Base-by-base conservation (phyloP, 2,329 filamentous ascomycete species). In the Xylogone sp. region DNA sequence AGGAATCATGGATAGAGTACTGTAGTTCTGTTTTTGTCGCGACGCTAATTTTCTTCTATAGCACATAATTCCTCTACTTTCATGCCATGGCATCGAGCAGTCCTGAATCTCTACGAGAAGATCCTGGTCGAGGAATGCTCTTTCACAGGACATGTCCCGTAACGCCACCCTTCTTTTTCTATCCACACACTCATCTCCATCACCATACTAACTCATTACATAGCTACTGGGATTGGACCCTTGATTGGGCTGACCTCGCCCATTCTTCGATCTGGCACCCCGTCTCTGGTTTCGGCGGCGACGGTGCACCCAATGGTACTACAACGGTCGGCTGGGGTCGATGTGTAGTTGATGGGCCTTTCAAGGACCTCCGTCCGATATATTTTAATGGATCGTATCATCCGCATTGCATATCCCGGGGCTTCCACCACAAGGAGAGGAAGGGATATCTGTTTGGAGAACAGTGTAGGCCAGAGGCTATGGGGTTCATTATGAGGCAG, bases 211-310 rank as follows among this genome's bases (percentile, higher is more conserved):
- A 27, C 10, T 27, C 13, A 39, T 16, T 16, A 7, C n/a, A 13
- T 39, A 53, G 52, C 13, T 68, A 69, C 56, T 71, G 67, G 68
- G 64, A 71, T 50, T 71, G 69, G 69, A 61, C 59, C 3, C 57
- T 63, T 1, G 68, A 70, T 46, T 60, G 56, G 46, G 50, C 55
- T 12, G 54, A 61, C 51, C 31, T 50, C 2, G 18, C 49, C 8
- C 42, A 24, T 10, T 44, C 52, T 12, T 42, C 48, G 8, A 27
- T 50, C 6, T 61, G 49, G 46, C 56, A 59, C 16, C 16, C 48
- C 2, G 42, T 51, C 13, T 48, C 45, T 13, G 68, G 66, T 19
- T 69, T 69, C 49, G 66, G 67, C 7, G 61, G 63, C 20, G 58
- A 67, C 49, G 66, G 67, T 8, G 45, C 47, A 51, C 48, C 54